Base-by-base conservation (phyloP, 768 basidiomycete species). In the Grammothele lineata region DNA sequence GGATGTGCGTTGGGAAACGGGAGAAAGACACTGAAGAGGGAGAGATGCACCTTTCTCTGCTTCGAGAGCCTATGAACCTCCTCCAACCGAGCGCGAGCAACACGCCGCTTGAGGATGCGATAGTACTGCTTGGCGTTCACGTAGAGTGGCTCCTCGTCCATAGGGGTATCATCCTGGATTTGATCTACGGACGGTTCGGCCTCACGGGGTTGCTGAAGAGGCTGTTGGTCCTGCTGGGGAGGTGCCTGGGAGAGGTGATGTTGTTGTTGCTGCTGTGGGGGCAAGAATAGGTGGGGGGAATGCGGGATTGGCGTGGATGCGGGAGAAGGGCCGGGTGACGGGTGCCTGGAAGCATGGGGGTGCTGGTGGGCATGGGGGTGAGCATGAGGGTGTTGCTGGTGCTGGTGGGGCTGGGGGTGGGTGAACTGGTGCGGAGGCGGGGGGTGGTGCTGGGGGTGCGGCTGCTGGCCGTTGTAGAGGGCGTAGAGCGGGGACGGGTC, bases 51-150 rank as follows among this genome's bases (percentile, higher is more conserved):
- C 81, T 99, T 98, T 63, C 96, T 78, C 66, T 95, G 89, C 57
- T 85, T 78, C 48, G 92, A 93, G 53, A 99, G 79, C 54, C 92
- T 77, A 57, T 96, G 93, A 43, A 98, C 76, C 67, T 98, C 95
- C 60, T 96, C 94, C 43, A 97, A 76, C 40, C 96, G 77, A 3
- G 92, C 90, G 36, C 95, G 72, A 5, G 95, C 93, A 56, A 89
- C 80, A 46, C 96, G 79, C 53, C 96, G 79, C 73, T 98, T 97
- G 67, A 99, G 80, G 60, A 99, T 98, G 63, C 96, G 89, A 59
- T 94, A 92, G 66, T 98, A 99, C 69, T 99, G 96, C 64, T 99
- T 99, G 50, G 96, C 95, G 59, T 99, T 99, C 49, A 99, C 96
- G 70, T 97, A 97, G 57, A 99, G 83, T 22, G 96, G 95, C 65